Base-by-base conservation (phyloP, 2,329 filamentous ascomycete species). In the Colletotrichum navitas region DNA sequence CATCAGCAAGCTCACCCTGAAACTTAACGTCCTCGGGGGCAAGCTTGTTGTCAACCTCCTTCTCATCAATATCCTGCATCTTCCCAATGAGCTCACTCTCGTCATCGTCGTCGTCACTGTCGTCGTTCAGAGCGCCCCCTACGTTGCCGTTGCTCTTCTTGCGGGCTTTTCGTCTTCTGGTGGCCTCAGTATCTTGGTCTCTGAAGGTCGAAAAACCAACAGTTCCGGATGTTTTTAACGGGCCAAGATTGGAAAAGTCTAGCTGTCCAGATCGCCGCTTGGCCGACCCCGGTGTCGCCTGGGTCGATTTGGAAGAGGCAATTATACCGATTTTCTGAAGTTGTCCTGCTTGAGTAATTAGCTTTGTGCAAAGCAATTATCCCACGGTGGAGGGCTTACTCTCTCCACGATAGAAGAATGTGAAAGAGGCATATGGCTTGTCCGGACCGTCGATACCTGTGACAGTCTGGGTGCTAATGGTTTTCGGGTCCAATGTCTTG, bases 401-500 rank as follows among this genome's bases (percentile, higher is more conserved):
- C 80, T 97, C 93, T 80, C 96, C 96, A 73, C 96, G 90, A 81
- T 99, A 99, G 83, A 98, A 94, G 81, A 99, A 99, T 36, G 97
- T 98, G 81, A 99, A 99, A 11, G 93, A 92, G 5, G 96, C 96
- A 83, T 97, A 99, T 4, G 97, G 96, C 82, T 95, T 96, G 74
- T 98, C 95, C 26, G 95, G 94, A 0, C 94, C 94, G 80, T 99
- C 96, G 74, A 98, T 97, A 24, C 95, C 96, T 11, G 96, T 98
- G n/a, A 99, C 96, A 0, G 96, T 99, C 83, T 99, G 96, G 3
- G 96, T 99, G 79, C 95, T 98, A 79, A 99, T 99, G 2, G 94
- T 94, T 83, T 98, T 98, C 0, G 95, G 95, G 83, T 98, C 97
- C 64, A 98, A 87, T 1, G 94, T 93, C 86, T 98, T 98, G 18